phyloP scores from a whole-genome alignment of 148 eudicot genomes.

The Rhododendron simsii region DNA sequence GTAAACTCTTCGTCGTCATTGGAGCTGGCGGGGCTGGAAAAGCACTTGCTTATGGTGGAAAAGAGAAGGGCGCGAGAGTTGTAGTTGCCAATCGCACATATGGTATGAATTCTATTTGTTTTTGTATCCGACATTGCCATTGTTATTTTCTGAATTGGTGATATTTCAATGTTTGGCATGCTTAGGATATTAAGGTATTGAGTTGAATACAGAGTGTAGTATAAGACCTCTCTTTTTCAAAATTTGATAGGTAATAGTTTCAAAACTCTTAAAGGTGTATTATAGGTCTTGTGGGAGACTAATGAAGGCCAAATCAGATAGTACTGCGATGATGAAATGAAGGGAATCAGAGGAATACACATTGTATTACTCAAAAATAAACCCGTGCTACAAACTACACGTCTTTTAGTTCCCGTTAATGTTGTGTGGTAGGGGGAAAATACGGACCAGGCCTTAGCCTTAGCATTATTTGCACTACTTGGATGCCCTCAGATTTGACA shows the following conservation, averaged over 20 bases:
- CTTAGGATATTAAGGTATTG: neutral
- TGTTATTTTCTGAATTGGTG: neutral
- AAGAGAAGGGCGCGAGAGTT: slow-evolving; percentile 73
- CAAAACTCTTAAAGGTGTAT: neutral
- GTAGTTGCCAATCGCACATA: slow-evolving; percentile 70
- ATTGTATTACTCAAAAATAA: neutral
- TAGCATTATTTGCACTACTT: neutral
- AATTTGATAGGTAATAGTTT: neutral
- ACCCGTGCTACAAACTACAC: neutral
- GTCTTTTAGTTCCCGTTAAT: neutral
- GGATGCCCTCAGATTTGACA: neutral
- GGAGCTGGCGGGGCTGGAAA: slow-evolving; percentile 96
- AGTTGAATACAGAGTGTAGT: neutral
- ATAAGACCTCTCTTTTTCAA: neutral
- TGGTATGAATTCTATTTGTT: slow-evolving; percentile 27
- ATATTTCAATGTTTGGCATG: neutral
- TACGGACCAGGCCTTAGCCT: neutral
- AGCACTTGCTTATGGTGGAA: slow-evolving; percentile 84
- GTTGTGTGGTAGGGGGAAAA: neutral
- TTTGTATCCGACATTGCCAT: neutral
- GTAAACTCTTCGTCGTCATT: slow-evolving; percentile 62
- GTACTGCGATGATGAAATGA: too few relatives aligned
- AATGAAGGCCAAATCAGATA: neutral
- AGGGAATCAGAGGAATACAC: neutral
- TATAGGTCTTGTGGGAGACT: neutral